phyloP scores from a whole-genome alignment of 805 yeast species.

The Candida wancherniae region DNA sequence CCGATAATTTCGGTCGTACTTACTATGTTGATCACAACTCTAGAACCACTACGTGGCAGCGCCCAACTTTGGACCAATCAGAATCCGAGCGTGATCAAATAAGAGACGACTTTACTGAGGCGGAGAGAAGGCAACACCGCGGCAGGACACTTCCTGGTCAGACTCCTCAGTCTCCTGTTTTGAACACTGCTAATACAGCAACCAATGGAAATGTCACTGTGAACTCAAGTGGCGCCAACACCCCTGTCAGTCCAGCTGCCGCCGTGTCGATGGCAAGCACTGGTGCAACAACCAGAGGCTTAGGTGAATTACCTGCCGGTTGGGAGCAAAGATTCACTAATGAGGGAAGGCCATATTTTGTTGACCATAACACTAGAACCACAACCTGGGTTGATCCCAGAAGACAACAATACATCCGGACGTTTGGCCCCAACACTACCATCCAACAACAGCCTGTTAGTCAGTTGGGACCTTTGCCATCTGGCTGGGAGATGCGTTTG shows the following conservation, averaged over 20 bases:
- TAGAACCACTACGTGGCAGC: slow-evolving; percentile 97
- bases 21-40: slow-evolving; percentile 98
- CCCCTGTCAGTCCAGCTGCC: slow-evolving; percentile 60
- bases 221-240: slow-evolving; percentile 38
- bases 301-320: slow-evolving; percentile 96
- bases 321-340: slow-evolving; percentile 99
- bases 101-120: slow-evolving; percentile 68
- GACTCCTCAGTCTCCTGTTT: slow-evolving; percentile 29
- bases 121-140: slow-evolving; percentile 86
- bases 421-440: slow-evolving; percentile 85
- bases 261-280: slow-evolving; percentile 67
- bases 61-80: slow-evolving; percentile 81
- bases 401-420: slow-evolving; percentile 95
- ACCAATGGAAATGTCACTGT: slow-evolving; percentile 44
- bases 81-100: slow-evolving; percentile 66
- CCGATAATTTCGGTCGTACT: slow-evolving; percentile 95
- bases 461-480: slow-evolving; percentile 95
- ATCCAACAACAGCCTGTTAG: slow-evolving; percentile 97
- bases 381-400: slow-evolving; percentile 99
- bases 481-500: slow-evolving; percentile 99
- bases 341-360: slow-evolving; percentile 97
- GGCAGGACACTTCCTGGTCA: slow-evolving; percentile 83
- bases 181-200: slow-evolving; percentile 13
- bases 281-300: slow-evolving; percentile 89
- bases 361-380: slow-evolving; percentile 98